Evolutionary conservation across 2,329 filamentous ascomycete species (phyloP), one percentile per base, ranked within the genome.

Genomic region (Pseudocercospora cruenta): DNA sequence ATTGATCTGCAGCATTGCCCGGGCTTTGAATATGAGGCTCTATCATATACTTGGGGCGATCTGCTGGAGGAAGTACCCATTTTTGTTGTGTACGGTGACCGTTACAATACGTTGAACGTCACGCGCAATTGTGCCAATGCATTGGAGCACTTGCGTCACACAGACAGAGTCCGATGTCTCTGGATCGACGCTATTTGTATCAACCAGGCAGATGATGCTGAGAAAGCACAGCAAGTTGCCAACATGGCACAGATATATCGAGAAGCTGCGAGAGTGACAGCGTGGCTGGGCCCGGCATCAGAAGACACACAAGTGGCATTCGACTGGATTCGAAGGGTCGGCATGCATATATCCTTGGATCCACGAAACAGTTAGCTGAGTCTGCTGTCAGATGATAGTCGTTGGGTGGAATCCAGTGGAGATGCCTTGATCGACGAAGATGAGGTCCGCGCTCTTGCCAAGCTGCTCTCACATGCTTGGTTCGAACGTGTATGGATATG

Each of bases 191-290:
- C 28, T 4, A 58, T 24, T 59, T 65, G 28, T 9, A 31, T 31
- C 24, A 66, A 66, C 19, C 65, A 67, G 51, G 43, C 12, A 4
- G 58, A 67, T 39, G 26, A 54, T 10, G 31, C 6, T 1, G 65
- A 65, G 55, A 65, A 63, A 22, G 51, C 33, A n/a, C n/a, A 54
- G 2, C 65, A 67, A 55, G 65, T 67, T 31, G 26, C 31, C 5
- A 10, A 19, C 8, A 67, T 67, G 65, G 47, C 57, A 1, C 21
- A 58, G 8, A 67, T 67, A 10, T 67, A 57, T 31, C 8, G n/a
- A 4, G 26, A 26, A 2, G 61, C 61, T 10, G 6, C n/a, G 2
- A 19, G 24, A 31, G 61, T 63, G 1, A 22, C 43, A 4, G 53
- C 53, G 1, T 63, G 61, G 61, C 36, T 63, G 7, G 61, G 61